Base-by-base conservation (phyloP, 116 monocot genomes). In the Trichopus zeylanicus region DNA sequence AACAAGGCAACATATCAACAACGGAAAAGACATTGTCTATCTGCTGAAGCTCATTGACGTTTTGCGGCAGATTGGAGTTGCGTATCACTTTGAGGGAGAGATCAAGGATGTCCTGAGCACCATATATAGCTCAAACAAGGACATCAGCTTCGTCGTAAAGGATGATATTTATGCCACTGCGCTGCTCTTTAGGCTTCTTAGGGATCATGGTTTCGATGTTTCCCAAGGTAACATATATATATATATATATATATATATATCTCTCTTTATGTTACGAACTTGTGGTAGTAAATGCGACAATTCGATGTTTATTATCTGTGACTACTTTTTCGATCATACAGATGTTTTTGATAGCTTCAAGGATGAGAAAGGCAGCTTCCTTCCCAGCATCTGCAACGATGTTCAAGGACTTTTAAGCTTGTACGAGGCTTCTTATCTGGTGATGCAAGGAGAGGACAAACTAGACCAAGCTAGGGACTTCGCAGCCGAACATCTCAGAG, bases 1-100 rank as follows among this genome's bases (percentile, higher is more conserved):
- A 0, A 63, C 59, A 2, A 55, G 53, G 58, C 1, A 16, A 24
- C 24, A 71, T 6, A 46, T 67, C 6, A n/a, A 46, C 23, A 25
- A 57, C n/a, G 53, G 29, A 6, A n/a, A 51, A 6, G 35, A 15
- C 20, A 12, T 56, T 0, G 35, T 56, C 10, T 46, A 27, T 24
- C 42, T 57, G 52, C 51, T 68, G 2, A 62, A 73, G 48, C 31
- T 73, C 19, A n/a, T 78, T 15, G 73, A 68, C 26, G 24, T 2
- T 1, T 19, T 78, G 0, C 53, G 35, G 0, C 62, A 53, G 8
- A 72, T 78, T 12, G 78, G 78, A 21, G 32, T 78, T 9, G 68
- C 34, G 12, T 69, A 69, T 54, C 76, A 66, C 39, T 71, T 76
- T 25, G 30, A 66, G 26, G 35, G 57, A 10, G 76, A 71, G 52